Evolutionary conservation across 768 basidiomycete species (phyloP).

Genomic region (Lyophyllum semitale): DNA sequence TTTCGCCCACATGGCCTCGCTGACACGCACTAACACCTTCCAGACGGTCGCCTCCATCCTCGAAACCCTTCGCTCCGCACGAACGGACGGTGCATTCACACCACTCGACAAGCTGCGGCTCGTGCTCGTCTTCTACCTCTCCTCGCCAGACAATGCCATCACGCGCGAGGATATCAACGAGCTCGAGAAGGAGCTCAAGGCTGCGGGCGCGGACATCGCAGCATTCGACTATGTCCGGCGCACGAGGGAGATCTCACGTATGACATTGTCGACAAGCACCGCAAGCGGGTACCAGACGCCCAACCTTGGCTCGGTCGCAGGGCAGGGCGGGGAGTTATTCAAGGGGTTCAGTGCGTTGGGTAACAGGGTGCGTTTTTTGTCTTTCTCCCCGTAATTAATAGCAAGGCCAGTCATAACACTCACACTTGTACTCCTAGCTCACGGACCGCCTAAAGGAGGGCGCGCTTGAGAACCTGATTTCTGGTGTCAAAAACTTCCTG

Average conservation of each 20-base stretch:
- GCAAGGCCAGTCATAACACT: background rate
- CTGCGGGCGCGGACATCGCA: constrained; percentile 74
- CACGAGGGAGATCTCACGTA: constrained; percentile 87
- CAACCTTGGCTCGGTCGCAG: constrained; percentile 54
- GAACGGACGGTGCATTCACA: constrained; percentile 65
- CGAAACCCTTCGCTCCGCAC: constrained; percentile 78
- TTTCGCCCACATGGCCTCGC: constrained; percentile 7
- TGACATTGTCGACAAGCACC: constrained; percentile 70
- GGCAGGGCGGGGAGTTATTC: constrained; percentile 85
- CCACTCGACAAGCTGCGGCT: constrained; percentile 89
- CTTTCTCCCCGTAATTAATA: background rate
- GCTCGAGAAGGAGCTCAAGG: constrained; percentile 84
- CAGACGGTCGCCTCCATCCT: constrained; percentile 81
- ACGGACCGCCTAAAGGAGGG: constrained; percentile 93
- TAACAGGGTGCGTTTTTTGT: constrained; percentile 63
- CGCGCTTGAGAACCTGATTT: constrained; percentile 95
- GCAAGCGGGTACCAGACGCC: constrained; percentile 69
- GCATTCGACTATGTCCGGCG: constrained; percentile 93
- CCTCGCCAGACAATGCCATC: constrained; percentile 76
- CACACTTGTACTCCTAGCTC: constrained; percentile 49
- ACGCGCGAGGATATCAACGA: constrained; percentile 88
- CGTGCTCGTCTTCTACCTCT: constrained; percentile 93
- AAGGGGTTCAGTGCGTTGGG: constrained; percentile 92
- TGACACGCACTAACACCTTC: background rate
- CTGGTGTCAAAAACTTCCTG: constrained; percentile 96